These are phyloP conservation scores for Candida pseudoviswanathii DNA, from an alignment of 1,139 yeast species.

Conservation along the genomic window DNA sequence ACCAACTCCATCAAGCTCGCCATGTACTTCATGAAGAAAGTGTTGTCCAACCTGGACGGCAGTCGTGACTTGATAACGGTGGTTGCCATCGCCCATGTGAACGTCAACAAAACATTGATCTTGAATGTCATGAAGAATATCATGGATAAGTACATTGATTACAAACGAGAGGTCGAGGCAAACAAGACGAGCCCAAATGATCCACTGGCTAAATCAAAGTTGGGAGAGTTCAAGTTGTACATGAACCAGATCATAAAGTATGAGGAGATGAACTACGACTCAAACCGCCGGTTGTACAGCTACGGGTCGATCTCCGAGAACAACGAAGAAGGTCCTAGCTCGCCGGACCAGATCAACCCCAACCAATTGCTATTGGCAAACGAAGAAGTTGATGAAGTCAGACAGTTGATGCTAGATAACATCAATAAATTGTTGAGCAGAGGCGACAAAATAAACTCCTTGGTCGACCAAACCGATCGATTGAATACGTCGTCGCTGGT, in stretches of 20 bases:
- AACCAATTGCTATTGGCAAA: conserved; percentile 44
- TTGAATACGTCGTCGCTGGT: conserved; percentile 69
- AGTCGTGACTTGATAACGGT: conserved; percentile 54
- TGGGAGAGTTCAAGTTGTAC: conserved; percentile 52
- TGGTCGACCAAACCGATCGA: conserved; percentile 81
- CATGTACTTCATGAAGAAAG: conserved; percentile 53
- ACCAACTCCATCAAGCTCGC: conserved; percentile 34
- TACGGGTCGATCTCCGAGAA: conserved; percentile 32
- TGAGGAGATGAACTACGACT: conserved; percentile 49
- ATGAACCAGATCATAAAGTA: conserved; percentile 54
- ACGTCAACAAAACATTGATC: conserved; percentile 47
- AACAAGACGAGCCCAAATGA: conserved; percentile 15
- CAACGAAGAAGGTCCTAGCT: conserved; percentile 11
- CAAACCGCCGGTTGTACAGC: conserved; percentile 35
- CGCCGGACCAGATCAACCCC: conserved; percentile 33
- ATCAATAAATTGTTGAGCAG: conserved; percentile 71
- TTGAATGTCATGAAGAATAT: conserved; percentile 51
- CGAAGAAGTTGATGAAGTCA: conserved; percentile 55
- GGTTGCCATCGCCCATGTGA: conserved; percentile 46
- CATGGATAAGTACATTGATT: conserved; percentile 50
- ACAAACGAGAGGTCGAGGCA: conserved; percentile 30
- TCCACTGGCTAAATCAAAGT: conserved; percentile 25
- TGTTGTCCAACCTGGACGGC: conserved; percentile 42
- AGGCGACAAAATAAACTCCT: conserved; percentile 73
- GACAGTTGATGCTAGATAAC: conserved; percentile 68